Evolutionary conservation across 2,329 filamentous ascomycete species (phyloP), one percentile per base, ranked within the genome.

Genomic region (Xylariaceae sp.): DNA sequence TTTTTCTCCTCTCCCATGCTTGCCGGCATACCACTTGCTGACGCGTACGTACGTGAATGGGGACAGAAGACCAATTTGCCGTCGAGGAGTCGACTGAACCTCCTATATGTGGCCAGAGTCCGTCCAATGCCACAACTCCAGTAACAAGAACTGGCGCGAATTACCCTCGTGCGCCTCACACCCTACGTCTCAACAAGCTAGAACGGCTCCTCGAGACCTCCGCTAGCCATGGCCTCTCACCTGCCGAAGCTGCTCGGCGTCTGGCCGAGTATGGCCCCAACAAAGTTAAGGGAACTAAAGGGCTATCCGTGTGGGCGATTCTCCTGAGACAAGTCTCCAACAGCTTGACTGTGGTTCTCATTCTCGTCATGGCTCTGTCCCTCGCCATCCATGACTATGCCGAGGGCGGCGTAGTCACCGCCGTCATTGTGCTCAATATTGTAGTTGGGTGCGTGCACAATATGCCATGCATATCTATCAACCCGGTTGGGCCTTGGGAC

Each of bases 311-410:
- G 73, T 89, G 86, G 83, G 83, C 87, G 75, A 88, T 91, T 75
- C 81, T 91, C 75, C 73, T 91, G 74, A 87, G 86, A 68, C 87
- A 91, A 76, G 81, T 90, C 64, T 88, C 87, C 61, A 91, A 91
- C 75, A 88, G 86, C 75, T 77, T 91, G 73, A 91, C 87, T 60
- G 78, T 88, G 69, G 85, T 89, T 58, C 84, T 92, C 63, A 78
- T 91, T 62, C 84, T 89, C 65, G 88, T 89, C 65, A 90, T 89
- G 84, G 85, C 83, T 54, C 75, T 84, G 54, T 85, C 82, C 42
- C 88, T 86, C 73, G 82, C 79, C 68, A 88, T 87, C 62, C 66
- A 77, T 63, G 85, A 86, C 68, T 86, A 79, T 65, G 79, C 85
- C 67, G 84, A 87, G 74, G 84, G 78, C 59, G 80, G 79, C 61